These are phyloP conservation scores for Xerocomellus dryophilus DNA, from an alignment of 768 basidiomycete genomes.

Conservation along the genomic window DNA sequence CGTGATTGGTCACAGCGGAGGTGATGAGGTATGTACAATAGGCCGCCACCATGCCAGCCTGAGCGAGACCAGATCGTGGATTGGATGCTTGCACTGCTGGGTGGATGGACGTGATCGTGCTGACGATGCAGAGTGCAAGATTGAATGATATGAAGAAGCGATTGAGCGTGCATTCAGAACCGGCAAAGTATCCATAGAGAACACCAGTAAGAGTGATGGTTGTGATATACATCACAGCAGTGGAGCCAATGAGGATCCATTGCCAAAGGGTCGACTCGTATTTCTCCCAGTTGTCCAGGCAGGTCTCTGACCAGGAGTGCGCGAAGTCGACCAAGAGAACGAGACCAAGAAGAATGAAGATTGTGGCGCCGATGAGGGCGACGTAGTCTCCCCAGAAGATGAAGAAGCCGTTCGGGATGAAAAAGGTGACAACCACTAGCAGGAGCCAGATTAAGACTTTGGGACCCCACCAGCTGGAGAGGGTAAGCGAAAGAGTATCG, in stretches of 20 bases:
- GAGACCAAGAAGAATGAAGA: conserved; percentile 96
- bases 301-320: conserved; percentile 97
- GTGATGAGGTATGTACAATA: conserved; percentile 96
- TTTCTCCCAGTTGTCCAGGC: conserved; percentile 93
- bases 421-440: conserved; percentile 79
- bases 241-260: conserved; percentile 91
- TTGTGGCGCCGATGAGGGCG: conserved; percentile 84
- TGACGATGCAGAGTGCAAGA: conserved; percentile 71
- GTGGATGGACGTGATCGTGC: conserved; percentile 79
- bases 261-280: conserved; percentile 90
- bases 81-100: conserved; percentile 89
- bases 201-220: conserved; percentile 84
- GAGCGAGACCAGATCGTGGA: conserved; percentile 91
- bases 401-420: conserved; percentile 96
- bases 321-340: conserved; percentile 98
- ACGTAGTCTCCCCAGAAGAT: conserved; percentile 97
- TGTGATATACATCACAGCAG: conserved; percentile 81
- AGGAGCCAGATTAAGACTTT: conserved; percentile 89
- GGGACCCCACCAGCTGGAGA: conserved; percentile 93
- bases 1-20: conserved; percentile 91
- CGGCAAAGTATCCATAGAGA: conserved; percentile 89
- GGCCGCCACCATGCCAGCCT: conserved; percentile 94
- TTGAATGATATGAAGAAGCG: conserved; percentile 98
- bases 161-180: conserved; percentile 84
- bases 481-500: conserved; percentile 13